Conservation (phyloP, 2,329 filamentous ascomycete species). For the Chrysoporthe deuterocubensis region DNA sequence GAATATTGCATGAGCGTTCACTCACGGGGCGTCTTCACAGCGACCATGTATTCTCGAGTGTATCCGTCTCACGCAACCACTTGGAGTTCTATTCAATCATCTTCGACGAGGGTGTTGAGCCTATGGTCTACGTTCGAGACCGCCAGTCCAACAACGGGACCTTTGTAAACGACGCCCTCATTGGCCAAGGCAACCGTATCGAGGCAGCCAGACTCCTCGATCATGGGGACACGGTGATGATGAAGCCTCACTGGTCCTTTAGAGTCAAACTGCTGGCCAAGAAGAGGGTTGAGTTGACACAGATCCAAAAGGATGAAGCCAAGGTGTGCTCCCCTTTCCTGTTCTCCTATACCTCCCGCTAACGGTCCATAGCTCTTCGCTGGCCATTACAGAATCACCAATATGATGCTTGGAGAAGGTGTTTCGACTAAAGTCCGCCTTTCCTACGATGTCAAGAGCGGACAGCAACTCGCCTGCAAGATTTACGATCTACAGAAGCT, state of each 20-base stretch:
- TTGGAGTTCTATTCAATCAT: slow-evolving; percentile 60
- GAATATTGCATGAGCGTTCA: neutral
- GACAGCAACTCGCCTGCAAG: slow-evolving; percentile 71
- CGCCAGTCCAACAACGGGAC: slow-evolving; percentile 59
- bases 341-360: neutral
- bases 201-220: slow-evolving; percentile 50
- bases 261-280: slow-evolving; percentile 37
- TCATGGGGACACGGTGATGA: slow-evolving; percentile 53
- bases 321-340: slow-evolving; percentile 34
- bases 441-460: slow-evolving; percentile 54
- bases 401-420: slow-evolving; percentile 57
- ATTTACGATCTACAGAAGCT: slow-evolving; percentile 55
- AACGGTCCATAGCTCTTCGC: neutral
- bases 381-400: slow-evolving; percentile 48
- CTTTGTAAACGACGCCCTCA: slow-evolving; percentile 50
- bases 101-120: slow-evolving; percentile 47
- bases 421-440: slow-evolving; percentile 58
- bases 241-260: slow-evolving; percentile 44
- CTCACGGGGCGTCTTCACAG: slow-evolving; percentile 32
- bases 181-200: slow-evolving; percentile 42
- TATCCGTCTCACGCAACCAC: slow-evolving; percentile 54
- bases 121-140: slow-evolving; percentile 60
- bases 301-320: slow-evolving; percentile 40
- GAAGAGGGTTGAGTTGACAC: slow-evolving; percentile 29
- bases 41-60: slow-evolving; percentile 45